A percentile compares a stretch with the other conserved stretches of the same genome.
Conservation (phyloP, 2,329 filamentous ascomycete genomes). For the Calonectria henricotiae region DNA sequence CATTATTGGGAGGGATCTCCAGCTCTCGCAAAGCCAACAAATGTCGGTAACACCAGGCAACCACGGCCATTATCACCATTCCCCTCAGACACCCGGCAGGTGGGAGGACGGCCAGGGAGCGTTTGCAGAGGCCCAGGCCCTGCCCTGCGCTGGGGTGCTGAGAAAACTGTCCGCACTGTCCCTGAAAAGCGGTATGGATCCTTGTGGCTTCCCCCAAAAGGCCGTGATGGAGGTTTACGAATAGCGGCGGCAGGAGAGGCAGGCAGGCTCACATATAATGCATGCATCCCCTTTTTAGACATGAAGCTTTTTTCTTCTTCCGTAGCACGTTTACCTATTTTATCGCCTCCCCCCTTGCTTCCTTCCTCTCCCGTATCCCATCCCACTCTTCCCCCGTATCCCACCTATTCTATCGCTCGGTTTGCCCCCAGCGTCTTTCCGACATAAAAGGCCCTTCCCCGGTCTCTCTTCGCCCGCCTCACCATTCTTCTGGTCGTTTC, state of each 20-base stretch:
- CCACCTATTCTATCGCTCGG: slow-evolving; percentile 16
- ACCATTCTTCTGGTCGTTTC: slow-evolving; percentile 19
- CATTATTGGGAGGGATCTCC: slow-evolving; percentile 48
- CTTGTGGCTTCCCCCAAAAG: slow-evolving; percentile 37
- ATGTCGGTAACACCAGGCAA: slow-evolving; percentile 54
- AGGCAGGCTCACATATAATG: slow-evolving; percentile 36
- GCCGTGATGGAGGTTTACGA: slow-evolving; percentile 27
- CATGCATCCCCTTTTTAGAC: slow-evolving; percentile 35
- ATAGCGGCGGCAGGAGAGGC: slow-evolving; percentile 17
- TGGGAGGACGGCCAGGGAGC: slow-evolving; percentile 23
- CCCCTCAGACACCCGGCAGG: slow-evolving; percentile 45
- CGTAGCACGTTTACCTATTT: slow-evolving; percentile 28
- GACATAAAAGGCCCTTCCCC: slow-evolving; percentile 35
- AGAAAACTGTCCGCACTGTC: slow-evolving; percentile 31
- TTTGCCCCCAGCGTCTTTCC: slow-evolving; percentile 16
- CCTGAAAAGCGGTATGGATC: slow-evolving; percentile 27
- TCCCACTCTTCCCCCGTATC: slow-evolving; percentile 19
- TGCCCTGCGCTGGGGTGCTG: slow-evolving; percentile 1
- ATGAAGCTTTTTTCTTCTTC: slow-evolving; percentile 23
- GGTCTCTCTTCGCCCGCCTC: slow-evolving; percentile 30
- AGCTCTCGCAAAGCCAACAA: slow-evolving; percentile 39
- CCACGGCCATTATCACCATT: slow-evolving; percentile 52
- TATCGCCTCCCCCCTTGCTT: slow-evolving; percentile 12
- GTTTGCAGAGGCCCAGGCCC: slow-evolving; percentile 18
- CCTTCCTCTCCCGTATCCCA: slow-evolving; percentile 11